Evolutionary conservation across 192 early-diverging fungal genomes (phyloP).

Genomic region (Podila minutissima): DNA sequence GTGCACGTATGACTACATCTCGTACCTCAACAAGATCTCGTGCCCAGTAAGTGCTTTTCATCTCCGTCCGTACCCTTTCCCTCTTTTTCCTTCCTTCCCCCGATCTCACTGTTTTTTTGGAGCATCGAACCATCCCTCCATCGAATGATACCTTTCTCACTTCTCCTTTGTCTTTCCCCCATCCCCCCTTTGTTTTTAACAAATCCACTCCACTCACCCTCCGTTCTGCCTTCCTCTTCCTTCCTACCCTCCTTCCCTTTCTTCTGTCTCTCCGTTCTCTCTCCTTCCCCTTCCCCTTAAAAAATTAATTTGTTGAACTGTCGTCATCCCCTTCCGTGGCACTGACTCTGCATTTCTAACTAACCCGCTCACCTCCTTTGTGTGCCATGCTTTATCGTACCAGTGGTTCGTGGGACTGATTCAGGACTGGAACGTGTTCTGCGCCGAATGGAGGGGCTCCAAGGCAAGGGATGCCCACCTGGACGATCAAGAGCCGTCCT

Average conservation of each 20-base stretch:
- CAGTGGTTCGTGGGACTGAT: conserved; percentile 38
- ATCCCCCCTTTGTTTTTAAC: background rate
- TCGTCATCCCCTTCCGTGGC: background rate
- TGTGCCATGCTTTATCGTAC: too few species aligned
- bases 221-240: background rate
- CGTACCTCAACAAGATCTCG: conserved; percentile 38
- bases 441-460: conserved; percentile 19
- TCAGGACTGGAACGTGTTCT: conserved; percentile 38
- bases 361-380: too few species aligned
- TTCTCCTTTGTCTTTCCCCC: background rate
- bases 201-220: background rate
- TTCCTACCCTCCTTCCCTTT: background rate
- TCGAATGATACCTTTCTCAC: background rate
- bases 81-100: background rate
- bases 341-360: background rate
- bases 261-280: background rate
- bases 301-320: background rate
- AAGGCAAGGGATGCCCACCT: background rate
- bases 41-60: conserved; percentile 22
- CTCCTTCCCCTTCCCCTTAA: background rate
- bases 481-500: background rate
- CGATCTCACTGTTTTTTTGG: background rate
- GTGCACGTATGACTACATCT: conserved; percentile 39
- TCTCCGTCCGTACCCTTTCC: background rate
- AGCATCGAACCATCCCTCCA: background rate